Evolutionary conservation across 2,329 filamentous ascomycete species (phyloP).

Genomic region (Colletotrichum lentis): DNA sequence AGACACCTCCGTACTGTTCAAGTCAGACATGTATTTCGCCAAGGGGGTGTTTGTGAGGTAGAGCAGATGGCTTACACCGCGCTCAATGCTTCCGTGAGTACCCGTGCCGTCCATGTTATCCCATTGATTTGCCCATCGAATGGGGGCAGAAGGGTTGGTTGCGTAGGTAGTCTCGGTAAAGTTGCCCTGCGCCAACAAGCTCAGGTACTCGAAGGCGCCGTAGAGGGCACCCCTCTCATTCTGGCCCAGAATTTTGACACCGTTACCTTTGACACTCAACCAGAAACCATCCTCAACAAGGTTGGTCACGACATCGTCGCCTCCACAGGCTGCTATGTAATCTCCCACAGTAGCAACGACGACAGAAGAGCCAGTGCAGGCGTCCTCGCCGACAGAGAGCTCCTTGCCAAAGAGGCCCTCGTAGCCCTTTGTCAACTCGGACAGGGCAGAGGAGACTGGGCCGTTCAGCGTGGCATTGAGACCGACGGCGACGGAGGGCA

Average conservation of each 20-base stretch:
- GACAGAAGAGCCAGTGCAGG: slow-evolving; percentile 32
- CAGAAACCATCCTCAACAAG: slow-evolving; percentile 69
- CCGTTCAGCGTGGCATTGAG: slow-evolving; percentile 63
- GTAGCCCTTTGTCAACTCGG: slow-evolving; percentile 67
- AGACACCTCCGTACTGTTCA: slow-evolving; percentile 65
- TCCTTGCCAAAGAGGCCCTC: slow-evolving; percentile 63
- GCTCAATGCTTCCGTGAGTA: slow-evolving; percentile 64
- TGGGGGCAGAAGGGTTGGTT: slow-evolving; percentile 65
- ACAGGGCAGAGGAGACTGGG: slow-evolving; percentile 66
- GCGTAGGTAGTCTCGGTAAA: slow-evolving; percentile 51
- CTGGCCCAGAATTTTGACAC: slow-evolving; percentile 67
- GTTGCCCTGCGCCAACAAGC: slow-evolving; percentile 68
- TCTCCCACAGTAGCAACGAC: slow-evolving; percentile 41
- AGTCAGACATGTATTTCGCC: not conserved
- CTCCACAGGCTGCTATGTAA: slow-evolving; percentile 51
- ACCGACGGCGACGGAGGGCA: slow-evolving; percentile 60
- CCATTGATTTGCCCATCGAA: slow-evolving; percentile 79
- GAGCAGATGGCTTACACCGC: slow-evolving; percentile 52
- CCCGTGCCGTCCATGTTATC: slow-evolving; percentile 67
- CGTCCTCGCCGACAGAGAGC: slow-evolving; percentile 44
- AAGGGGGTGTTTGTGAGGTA: not conserved
- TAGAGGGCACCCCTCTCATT: slow-evolving; percentile 75
- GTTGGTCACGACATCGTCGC: slow-evolving; percentile 47
- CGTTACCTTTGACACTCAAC: slow-evolving; percentile 58
- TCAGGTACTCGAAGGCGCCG: slow-evolving; percentile 74